Conservation (phyloP, 345 rosid genomes). For the Erucastrum elatum region DNA sequence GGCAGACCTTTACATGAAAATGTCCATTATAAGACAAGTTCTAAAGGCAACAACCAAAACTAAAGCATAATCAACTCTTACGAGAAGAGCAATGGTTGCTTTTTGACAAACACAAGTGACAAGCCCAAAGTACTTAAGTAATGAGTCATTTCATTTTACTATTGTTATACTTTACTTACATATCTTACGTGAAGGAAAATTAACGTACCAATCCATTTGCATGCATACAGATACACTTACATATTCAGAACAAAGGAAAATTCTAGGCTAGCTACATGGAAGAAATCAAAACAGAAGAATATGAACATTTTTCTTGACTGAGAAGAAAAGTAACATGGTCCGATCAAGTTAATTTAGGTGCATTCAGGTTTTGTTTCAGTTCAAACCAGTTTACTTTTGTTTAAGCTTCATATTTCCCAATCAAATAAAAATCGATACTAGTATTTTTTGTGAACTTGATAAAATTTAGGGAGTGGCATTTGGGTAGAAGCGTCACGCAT, state of each 20-base stretch:
- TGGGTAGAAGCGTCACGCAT: too few species aligned
- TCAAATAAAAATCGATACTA: not conserved
- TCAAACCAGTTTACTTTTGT: not conserved
- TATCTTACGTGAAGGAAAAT: not conserved
- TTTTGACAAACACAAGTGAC: not conserved
- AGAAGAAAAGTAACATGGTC: not conserved
- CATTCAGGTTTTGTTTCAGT: not conserved
- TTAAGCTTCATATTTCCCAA: not conserved
- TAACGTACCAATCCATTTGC: not conserved
- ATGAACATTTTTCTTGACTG: not conserved
- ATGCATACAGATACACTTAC: not conserved
- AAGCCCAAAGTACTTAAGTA: not conserved
- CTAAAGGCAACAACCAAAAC: not conserved
- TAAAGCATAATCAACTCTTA: slow-evolving; percentile 9
- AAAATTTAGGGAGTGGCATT: too few species aligned
- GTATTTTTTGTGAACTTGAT: too few species aligned
- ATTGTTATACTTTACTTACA: not conserved
- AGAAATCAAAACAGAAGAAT: not conserved
- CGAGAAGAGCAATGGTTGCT: not conserved
- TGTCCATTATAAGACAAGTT: not conserved
- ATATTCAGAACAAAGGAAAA: not conserved
- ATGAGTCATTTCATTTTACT: not conserved
- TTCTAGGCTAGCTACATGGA: not conserved
- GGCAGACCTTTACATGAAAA: not conserved
- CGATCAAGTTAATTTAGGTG: not conserved